Evolutionary conservation across 2,329 filamentous ascomycete species (phyloP).

Genomic region (Nannizzia gypsea): DNA sequence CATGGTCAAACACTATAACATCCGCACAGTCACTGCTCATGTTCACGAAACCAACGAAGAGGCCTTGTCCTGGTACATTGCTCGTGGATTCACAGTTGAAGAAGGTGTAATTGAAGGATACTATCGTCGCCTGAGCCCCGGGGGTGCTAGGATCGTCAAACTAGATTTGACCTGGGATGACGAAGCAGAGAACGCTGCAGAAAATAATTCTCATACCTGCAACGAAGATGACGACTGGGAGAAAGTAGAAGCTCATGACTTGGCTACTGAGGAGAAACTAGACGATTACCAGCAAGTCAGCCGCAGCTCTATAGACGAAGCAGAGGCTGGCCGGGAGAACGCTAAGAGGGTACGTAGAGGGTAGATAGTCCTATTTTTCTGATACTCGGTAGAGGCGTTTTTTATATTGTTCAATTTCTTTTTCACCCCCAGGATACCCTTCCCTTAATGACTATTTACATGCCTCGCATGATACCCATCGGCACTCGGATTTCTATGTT

Average conservation of each 20-base stretch:
- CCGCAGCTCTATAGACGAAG: neutral
- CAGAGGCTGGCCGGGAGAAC: neutral
- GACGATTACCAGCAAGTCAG: slow-evolving; percentile 25
- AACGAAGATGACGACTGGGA: slow-evolving; percentile 33
- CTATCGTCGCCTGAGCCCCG: slow-evolving; percentile 47
- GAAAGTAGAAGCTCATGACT: slow-evolving; percentile 30
- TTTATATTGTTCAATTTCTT: neutral
- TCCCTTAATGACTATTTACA: neutral
- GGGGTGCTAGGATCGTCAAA: slow-evolving; percentile 40
- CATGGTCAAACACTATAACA: slow-evolving; percentile 38
- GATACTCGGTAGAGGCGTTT: neutral
- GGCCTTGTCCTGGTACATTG: slow-evolving; percentile 48
- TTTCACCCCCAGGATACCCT: neutral
- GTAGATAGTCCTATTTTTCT: neutral
- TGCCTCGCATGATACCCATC: neutral
- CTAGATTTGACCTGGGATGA: slow-evolving; percentile 24
- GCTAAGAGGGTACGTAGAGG: neutral
- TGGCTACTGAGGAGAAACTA: slow-evolving; percentile 22
- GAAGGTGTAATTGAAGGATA: slow-evolving; percentile 44
- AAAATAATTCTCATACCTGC: neutral
- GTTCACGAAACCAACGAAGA: slow-evolving; percentile 53
- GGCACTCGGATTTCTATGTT: neutral
- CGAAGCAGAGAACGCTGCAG: slow-evolving; percentile 10
- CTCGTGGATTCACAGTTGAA: slow-evolving; percentile 44
- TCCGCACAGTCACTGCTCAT: slow-evolving; percentile 46